Evolutionary conservation across 176 grass and related monocot genomes (phyloP), one percentile per base, ranked within the genome.

Genomic region (Oryza glumipatula): DNA sequence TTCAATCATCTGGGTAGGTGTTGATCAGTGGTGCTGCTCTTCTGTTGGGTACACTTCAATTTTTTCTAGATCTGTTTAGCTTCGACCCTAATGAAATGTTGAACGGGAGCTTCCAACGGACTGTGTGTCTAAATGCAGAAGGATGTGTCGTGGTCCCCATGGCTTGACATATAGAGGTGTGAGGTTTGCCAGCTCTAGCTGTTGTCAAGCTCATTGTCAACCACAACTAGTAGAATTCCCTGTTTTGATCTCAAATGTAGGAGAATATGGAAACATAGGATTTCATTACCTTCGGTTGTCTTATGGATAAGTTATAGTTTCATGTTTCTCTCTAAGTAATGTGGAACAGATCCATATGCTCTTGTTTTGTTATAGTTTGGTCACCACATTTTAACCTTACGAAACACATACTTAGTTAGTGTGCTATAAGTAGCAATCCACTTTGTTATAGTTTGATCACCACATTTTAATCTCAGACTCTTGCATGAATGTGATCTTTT

Each of bases 51-150:
- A 69, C 30, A 61, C 32, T 78, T 52, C 22, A 44, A 45, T 16
- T 68, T 32, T 43, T 61, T 52, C 33, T 56, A 60, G 77, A 33
- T 74, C 41, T 83, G 48, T 17, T 54, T 58, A 32, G 35, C 21
- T 19, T 80, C 63, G 19, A 80, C 3, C 63, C 45, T 75, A 48
- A 2, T 69, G 28, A 70, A 80, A 76, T 76, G 65, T 17, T 16
- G 9, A 23, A 39, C 35, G 16, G 26, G 7, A 0, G 52, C 47
- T 74, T 54, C 26, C 32, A 76, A 3, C 35, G 68, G 28, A 21
- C 30, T 85, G 4, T 72, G 38, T 51, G 11, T 64, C 85, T 15
- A 89, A 75, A 84, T 64, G 39, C 51, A 51, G 64, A 73, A 89
- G 26, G 35, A 21, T 16, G 28, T 80, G 65, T 38, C 4, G 30